Percentiles rank a stretch among this genome's conserved stretches.
phyloP scores from a whole-genome alignment of 2,329 filamentous ascomycete species.

The Stemphylium vesicarium region DNA sequence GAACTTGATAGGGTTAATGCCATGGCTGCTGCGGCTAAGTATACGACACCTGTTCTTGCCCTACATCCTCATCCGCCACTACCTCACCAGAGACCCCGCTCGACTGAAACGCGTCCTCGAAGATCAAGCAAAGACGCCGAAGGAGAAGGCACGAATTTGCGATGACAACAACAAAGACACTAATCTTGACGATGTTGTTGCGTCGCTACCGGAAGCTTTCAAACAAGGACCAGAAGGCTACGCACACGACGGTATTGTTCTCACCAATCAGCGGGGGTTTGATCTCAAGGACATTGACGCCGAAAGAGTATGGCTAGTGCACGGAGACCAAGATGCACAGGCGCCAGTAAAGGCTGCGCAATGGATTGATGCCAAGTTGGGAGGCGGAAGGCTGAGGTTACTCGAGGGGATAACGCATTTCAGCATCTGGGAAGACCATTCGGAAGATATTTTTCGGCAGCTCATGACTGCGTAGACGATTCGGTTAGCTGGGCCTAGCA shows the following conservation, averaged over 20 bases:
- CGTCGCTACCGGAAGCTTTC: constrained; percentile 24
- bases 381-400: constrained; percentile 24
- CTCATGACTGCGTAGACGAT: neutral
- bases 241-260: constrained; percentile 22
- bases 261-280: constrained; percentile 29
- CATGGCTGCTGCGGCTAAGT: constrained; percentile 10
- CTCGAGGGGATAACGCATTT: constrained; percentile 29
- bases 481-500: no score
- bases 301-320: constrained; percentile 24
- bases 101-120: constrained; percentile 27
- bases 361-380: constrained; percentile 29
- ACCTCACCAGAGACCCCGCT: constrained; percentile 21
- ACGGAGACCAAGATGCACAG: constrained; percentile 28
- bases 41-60: constrained; percentile 25
- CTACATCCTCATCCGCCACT: constrained; percentile 15
- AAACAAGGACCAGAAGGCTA: constrained; percentile 23
- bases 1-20: constrained; percentile 22
- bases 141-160: constrained; percentile 24
- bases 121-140: constrained; percentile 25
- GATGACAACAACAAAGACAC: constrained; percentile 14
- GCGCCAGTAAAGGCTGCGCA: constrained; percentile 23
- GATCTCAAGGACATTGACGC: constrained; percentile 21
- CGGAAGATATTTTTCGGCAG: constrained; percentile 23
- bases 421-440: constrained; percentile 25
- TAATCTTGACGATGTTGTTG: constrained; percentile 24